These are phyloP conservation scores for Fimicolochytrium jonesii DNA, from an alignment of 192 early-diverging fungal species.

Conservation along the genomic window DNA sequence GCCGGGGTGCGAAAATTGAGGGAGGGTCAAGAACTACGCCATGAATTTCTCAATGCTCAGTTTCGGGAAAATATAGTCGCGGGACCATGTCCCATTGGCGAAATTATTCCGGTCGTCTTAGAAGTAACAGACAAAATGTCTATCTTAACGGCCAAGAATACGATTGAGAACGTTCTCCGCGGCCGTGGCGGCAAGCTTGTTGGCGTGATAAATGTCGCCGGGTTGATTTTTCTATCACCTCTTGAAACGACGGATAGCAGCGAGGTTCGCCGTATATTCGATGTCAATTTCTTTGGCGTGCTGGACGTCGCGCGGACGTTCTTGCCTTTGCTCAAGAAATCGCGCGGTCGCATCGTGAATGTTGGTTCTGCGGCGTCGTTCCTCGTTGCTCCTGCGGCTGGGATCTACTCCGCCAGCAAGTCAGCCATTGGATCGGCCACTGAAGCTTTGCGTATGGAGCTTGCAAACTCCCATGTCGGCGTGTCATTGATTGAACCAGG, in stretches of 20 bases:
- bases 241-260: slow-evolving; percentile 24
- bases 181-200: slow-evolving; percentile 18
- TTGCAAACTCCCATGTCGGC: slow-evolving; percentile 32
- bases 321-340: slow-evolving; percentile 31
- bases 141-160: slow-evolving; percentile 12
- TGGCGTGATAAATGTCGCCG: slow-evolving; percentile 42
- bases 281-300: slow-evolving; percentile 45
- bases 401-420: slow-evolving; percentile 40
- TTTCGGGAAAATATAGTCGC: no score
- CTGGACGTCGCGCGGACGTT: slow-evolving; percentile 35
- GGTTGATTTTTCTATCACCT: slow-evolving; percentile 26
- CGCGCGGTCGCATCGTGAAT: slow-evolving; percentile 42
- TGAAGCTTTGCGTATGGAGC: slow-evolving; percentile 38
- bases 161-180: slow-evolving; percentile 2
- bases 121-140: slow-evolving; percentile 33
- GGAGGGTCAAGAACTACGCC: slow-evolving; percentile 27
- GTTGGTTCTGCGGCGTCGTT: slow-evolving; percentile 34
- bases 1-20: slow-evolving; percentile 33
- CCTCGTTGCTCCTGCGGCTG: slow-evolving; percentile 36
- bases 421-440: slow-evolving; percentile 29
- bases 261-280: slow-evolving; percentile 30
- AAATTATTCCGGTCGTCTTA: slow-evolving; percentile 33
- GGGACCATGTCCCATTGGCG: not conserved
- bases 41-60: not conserved
- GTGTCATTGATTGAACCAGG: slow-evolving; percentile 44